Evolutionary conservation across 306 rosid genomes (phyloP).

Genomic region (Rubus idaeus): DNA sequence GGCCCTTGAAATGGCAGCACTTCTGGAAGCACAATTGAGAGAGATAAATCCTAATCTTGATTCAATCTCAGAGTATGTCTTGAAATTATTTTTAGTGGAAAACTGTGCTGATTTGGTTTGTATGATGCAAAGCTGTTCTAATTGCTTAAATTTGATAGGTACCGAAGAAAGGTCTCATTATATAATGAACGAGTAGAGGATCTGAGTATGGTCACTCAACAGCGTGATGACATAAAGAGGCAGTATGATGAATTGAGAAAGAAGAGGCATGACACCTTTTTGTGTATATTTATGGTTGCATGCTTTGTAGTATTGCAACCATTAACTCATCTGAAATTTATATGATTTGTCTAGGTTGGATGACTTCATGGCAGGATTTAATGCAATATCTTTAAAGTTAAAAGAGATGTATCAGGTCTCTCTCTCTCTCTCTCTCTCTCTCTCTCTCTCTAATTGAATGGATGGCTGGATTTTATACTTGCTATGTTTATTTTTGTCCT

Average conservation of each 20-base stretch:
- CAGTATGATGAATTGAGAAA: slow-evolving; percentile 86
- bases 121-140: neutral
- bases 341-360: slow-evolving; percentile 57
- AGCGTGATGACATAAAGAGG: slow-evolving; percentile 75
- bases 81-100: neutral
- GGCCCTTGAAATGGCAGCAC: slow-evolving; percentile 64
- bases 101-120: slow-evolving; percentile 15
- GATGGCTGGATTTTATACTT: too few relatives aligned
- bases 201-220: slow-evolving; percentile 67
- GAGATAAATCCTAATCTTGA: slow-evolving; percentile 97
- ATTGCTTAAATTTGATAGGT: slow-evolving; percentile 43
- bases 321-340: slow-evolving; percentile 11
- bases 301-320: neutral
- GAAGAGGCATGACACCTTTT: slow-evolving; percentile 52
- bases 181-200: slow-evolving; percentile 87
- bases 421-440: neutral
- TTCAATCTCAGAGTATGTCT: slow-evolving; percentile 79
- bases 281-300: neutral
- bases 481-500: neutral
- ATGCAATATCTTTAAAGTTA: slow-evolving; percentile 81
- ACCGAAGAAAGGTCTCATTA: slow-evolving; percentile 64
- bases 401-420: slow-evolving; percentile 93
- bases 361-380: slow-evolving; percentile 93
- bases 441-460: neutral
- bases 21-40: slow-evolving; percentile 80